Percentiles rank a stretch among this genome's conserved stretches.
phyloP scores from a whole-genome alignment of 2,329 filamentous ascomycete genomes.

The Lojkania enalia region DNA sequence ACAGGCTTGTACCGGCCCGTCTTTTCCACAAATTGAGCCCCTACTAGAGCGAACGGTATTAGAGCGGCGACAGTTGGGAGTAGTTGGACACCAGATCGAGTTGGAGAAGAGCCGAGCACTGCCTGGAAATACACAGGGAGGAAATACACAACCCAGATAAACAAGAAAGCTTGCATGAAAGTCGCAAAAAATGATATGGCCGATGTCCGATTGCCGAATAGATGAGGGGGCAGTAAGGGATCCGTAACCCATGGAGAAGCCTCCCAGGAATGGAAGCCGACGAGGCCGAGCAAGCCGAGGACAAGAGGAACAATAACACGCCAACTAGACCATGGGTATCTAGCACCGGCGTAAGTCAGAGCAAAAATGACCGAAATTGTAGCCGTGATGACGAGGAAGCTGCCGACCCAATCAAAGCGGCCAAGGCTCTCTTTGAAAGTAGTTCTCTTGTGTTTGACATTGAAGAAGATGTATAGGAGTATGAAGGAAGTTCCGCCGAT shows the following conservation, averaged over 20 bases:
- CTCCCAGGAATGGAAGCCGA: slow-evolving; percentile 43
- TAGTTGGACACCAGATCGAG: slow-evolving; percentile 5
- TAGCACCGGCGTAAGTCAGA: slow-evolving; percentile 47
- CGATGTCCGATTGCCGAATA: slow-evolving; percentile 15
- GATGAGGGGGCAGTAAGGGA: slow-evolving; percentile 3
- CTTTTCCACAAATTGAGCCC: slow-evolving; percentile 13
- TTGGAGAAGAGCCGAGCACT: neutral
- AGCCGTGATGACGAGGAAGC: slow-evolving; percentile 44
- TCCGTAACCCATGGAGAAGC: slow-evolving; percentile 17
- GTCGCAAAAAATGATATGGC: slow-evolving; percentile 6
- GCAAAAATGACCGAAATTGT: slow-evolving; percentile 45
- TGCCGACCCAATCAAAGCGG: slow-evolving; percentile 47
- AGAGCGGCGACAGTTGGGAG: slow-evolving; percentile 4
- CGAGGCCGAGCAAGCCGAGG: slow-evolving; percentile 45
- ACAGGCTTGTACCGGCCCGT: slow-evolving; percentile 27
- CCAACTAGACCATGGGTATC: slow-evolving; percentile 46
- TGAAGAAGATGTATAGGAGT: slow-evolving; percentile 2
- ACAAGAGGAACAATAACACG: slow-evolving; percentile 49
- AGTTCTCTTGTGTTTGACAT: neutral
- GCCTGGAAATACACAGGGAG: slow-evolving; percentile 14
- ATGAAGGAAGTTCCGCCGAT: slow-evolving; percentile 20
- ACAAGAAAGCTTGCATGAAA: slow-evolving; percentile 1
- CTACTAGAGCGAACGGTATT: slow-evolving; percentile 6
- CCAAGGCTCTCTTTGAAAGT: neutral
- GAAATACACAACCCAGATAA: slow-evolving; percentile 15